Evolutionary conservation across 805 yeast genomes (phyloP).

Genomic region (Saccharomycopsis olivae): DNA sequence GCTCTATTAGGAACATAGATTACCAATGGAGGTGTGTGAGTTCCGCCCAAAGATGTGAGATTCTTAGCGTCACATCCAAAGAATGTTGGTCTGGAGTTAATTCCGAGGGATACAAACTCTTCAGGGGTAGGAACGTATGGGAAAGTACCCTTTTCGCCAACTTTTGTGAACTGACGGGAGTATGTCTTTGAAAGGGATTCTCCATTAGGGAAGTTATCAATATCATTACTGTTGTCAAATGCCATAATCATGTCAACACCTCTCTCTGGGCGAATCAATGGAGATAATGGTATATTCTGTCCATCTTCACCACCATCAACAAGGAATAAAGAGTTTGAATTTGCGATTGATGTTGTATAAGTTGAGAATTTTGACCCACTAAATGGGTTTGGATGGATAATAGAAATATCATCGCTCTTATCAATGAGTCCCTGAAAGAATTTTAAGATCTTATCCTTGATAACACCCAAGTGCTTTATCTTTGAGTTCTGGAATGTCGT

Average conservation of each 20-base stretch:
- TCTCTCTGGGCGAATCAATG: slow-evolving; percentile 43
- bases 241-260: slow-evolving; percentile 46
- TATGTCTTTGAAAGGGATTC: slow-evolving; percentile 11
- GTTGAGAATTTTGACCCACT: slow-evolving; percentile 29
- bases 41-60: slow-evolving; percentile 38
- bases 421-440: slow-evolving; percentile 64
- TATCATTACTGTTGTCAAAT: slow-evolving; percentile 35
- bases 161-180: slow-evolving; percentile 20
- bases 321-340: slow-evolving; percentile 23
- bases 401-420: slow-evolving; percentile 69
- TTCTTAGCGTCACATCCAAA: slow-evolving; percentile 72
- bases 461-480: slow-evolving; percentile 26
- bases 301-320: slow-evolving; percentile 57
- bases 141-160: slow-evolving; percentile 52
- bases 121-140: slow-evolving; percentile 63
- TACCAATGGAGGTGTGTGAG: slow-evolving; percentile 51
- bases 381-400: slow-evolving; percentile 31
- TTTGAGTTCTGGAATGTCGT: not conserved
- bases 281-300: slow-evolving; percentile 46
- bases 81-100: slow-evolving; percentile 63
- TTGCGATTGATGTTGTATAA: not conserved
- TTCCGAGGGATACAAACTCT: slow-evolving; percentile 47
- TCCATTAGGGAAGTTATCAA: slow-evolving; percentile 20
- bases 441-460: slow-evolving; percentile 68
- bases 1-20: slow-evolving; percentile 68